Evolutionary conservation across 202 grass and related monocot genomes (phyloP).

Genomic region (Zoysia matrella): DNA sequence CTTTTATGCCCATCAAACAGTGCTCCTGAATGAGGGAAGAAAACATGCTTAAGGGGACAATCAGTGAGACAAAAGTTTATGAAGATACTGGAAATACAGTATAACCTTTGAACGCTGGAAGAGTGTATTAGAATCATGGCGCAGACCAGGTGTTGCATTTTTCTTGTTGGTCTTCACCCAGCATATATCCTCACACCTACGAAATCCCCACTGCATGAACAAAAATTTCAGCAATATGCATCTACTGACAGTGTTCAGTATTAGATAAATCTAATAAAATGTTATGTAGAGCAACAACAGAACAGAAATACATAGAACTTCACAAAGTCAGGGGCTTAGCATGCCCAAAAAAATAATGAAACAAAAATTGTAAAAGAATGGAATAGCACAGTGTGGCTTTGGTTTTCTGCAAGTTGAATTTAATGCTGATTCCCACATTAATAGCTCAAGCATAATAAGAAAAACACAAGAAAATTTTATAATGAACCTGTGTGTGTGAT

Average conservation of each 20-base stretch:
- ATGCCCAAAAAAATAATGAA: constrained; percentile 1
- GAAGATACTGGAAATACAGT: neutral
- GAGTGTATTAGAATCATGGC: constrained; percentile 88
- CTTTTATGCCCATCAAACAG: constrained; percentile 99
- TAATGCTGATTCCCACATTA: neutral
- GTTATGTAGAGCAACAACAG: neutral
- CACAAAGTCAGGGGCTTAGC: neutral
- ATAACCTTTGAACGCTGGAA: constrained; percentile 96
- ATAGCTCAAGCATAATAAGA: neutral
- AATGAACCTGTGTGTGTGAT: neutral
- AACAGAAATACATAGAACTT: neutral
- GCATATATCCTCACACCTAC: constrained; percentile 94
- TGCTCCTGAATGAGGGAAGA: constrained; percentile 67
- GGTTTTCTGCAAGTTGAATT: neutral
- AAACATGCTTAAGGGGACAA: constrained; percentile 2
- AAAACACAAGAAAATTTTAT: neutral
- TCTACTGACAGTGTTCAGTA: neutral
- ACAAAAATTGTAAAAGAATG: neutral
- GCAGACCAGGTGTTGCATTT: constrained; percentile 81
- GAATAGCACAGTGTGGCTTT: neutral
- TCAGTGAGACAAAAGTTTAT: constrained; percentile 22
- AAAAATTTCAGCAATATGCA: constrained; percentile 27
- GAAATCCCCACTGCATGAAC: constrained; percentile 87
- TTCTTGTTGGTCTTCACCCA: constrained; percentile 99
- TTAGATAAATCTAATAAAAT: neutral